Conservation (phyloP, 371 early-diverging fungal species). For the Actinomortierella wolfii region DNA sequence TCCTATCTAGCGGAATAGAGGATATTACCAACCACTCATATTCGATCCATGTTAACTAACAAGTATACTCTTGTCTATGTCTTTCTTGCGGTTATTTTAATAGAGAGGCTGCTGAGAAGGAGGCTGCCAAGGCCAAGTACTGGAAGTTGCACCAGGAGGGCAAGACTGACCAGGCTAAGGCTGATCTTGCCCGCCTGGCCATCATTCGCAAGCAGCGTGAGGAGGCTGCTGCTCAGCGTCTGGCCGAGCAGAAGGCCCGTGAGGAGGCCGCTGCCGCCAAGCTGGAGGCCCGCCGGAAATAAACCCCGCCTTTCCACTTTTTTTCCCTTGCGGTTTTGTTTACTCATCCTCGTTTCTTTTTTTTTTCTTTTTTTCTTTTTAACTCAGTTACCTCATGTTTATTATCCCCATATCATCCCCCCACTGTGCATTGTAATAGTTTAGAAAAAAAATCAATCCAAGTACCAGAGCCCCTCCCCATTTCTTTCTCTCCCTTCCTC, state of each 20-base stretch:
- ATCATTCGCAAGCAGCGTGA: conserved; percentile 70
- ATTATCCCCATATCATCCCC: not conserved
- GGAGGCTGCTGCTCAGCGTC: conserved; percentile 63
- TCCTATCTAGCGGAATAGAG: too few species aligned
- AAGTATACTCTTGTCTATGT: too few species aligned
- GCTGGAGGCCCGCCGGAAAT: conserved; percentile 33
- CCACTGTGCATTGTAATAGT: not conserved
- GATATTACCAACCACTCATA: too few species aligned
- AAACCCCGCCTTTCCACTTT: conserved; percentile 13
- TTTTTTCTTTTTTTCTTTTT: conserved; percentile 3
- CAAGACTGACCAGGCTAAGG: conserved; percentile 72
- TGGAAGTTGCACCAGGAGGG: conserved; percentile 71
- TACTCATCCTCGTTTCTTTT: not conserved
- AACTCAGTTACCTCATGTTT: not conserved
- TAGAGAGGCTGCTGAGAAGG: conserved; percentile 61
- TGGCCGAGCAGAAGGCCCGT: conserved; percentile 52
- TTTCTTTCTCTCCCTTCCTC: not conserved
- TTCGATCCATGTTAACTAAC: too few species aligned
- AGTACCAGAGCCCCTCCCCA: not conserved
- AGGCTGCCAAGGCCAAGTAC: conserved; percentile 58
- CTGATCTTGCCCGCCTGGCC: conserved; percentile 70
- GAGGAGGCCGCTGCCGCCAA: conserved; percentile 47
- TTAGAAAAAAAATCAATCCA: not conserved
- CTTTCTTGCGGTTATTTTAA: not conserved
- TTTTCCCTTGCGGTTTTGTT: conserved; percentile 3